A percentile compares a stretch with the other conserved stretches of the same genome.
Conservation (phyloP, 2,329 filamentous ascomycete genomes). For the Alternaria triticina region DNA sequence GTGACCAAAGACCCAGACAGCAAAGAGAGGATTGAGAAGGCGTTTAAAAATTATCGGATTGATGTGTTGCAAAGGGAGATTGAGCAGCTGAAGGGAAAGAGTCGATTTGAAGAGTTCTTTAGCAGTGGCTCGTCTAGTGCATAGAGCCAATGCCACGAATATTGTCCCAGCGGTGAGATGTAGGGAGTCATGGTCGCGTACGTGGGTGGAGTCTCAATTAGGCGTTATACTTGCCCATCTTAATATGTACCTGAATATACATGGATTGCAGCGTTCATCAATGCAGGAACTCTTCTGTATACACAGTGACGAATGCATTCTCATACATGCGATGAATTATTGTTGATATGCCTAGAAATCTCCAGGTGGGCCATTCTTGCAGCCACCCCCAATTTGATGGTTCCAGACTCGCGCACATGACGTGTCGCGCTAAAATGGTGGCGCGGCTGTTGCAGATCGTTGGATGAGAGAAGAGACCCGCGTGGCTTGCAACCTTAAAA, state of each 20-base stretch:
- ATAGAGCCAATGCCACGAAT: neutral
- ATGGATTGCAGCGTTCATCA: neutral
- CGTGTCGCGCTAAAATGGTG: slow-evolving; percentile 14
- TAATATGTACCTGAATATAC: neutral
- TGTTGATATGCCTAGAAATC: neutral
- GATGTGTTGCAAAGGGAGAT: slow-evolving; percentile 69
- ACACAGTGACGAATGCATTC: neutral
- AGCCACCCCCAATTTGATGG: neutral
- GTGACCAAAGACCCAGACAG: slow-evolving; percentile 63
- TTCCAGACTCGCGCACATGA: slow-evolving; percentile 9
- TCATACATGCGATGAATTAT: neutral
- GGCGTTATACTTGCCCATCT: neutral
- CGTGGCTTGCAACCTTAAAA: slow-evolving; percentile 21
- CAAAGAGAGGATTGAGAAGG: slow-evolving; percentile 64
- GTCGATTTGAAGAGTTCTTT: slow-evolving; percentile 39
- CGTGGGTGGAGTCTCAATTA: neutral
- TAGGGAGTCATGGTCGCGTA: neutral
- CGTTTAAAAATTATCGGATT: slow-evolving; percentile 67
- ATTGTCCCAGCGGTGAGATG: neutral
- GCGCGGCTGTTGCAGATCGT: slow-evolving; percentile 20
- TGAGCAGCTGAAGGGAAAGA: slow-evolving; percentile 58
- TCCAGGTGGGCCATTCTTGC: neutral
- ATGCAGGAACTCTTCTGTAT: neutral
- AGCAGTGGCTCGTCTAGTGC: neutral
- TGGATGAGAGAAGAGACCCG: slow-evolving; percentile 13